These are phyloP conservation scores for Pichia sp. DNA, from an alignment of 1,139 yeast genomes.

Conservation along the genomic window DNA sequence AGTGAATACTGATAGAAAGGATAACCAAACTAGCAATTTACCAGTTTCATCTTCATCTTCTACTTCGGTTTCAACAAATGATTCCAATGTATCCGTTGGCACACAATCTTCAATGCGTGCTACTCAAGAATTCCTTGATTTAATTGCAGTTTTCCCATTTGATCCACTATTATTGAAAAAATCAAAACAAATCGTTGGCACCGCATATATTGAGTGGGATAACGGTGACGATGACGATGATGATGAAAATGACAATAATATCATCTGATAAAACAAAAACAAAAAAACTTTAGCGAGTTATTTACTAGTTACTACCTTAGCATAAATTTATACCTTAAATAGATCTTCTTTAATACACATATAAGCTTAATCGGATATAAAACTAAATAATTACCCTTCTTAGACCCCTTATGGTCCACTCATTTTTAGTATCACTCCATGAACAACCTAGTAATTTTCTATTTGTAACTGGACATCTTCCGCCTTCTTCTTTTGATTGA, in stretches of 20 bases:
- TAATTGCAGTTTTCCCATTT: slow-evolving; percentile 92
- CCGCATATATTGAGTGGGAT: slow-evolving; percentile 77
- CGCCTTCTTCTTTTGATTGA: slow-evolving; percentile 43
- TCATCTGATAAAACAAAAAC: background rate
- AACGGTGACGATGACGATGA: slow-evolving; percentile 38
- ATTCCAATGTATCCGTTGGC: slow-evolving; percentile 7
- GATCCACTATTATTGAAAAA: slow-evolving; percentile 78
- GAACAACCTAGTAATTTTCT: slow-evolving; percentile 64
- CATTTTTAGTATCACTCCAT: slow-evolving; percentile 49
- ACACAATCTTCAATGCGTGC: slow-evolving; percentile 18
- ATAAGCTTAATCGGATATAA: background rate
- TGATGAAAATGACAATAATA: background rate
- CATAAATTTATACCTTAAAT: background rate
- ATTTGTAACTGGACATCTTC: slow-evolving; percentile 83
- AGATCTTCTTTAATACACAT: background rate
- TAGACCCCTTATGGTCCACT: slow-evolving; percentile 73
- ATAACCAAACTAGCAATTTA: background rate
- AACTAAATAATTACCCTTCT: slow-evolving; percentile 49
- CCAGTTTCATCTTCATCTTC: slow-evolving; percentile 20
- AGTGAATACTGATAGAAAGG: slow-evolving; percentile 5
- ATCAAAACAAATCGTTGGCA: slow-evolving; percentile 48
- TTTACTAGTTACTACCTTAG: background rate
- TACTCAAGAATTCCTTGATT: slow-evolving; percentile 71
- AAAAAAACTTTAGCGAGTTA: background rate
- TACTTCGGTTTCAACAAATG: slow-evolving; percentile 4